These are phyloP conservation scores for Chionographis japonica DNA, from an alignment of 106 monocot genomes.

Conservation along the genomic window DNA sequence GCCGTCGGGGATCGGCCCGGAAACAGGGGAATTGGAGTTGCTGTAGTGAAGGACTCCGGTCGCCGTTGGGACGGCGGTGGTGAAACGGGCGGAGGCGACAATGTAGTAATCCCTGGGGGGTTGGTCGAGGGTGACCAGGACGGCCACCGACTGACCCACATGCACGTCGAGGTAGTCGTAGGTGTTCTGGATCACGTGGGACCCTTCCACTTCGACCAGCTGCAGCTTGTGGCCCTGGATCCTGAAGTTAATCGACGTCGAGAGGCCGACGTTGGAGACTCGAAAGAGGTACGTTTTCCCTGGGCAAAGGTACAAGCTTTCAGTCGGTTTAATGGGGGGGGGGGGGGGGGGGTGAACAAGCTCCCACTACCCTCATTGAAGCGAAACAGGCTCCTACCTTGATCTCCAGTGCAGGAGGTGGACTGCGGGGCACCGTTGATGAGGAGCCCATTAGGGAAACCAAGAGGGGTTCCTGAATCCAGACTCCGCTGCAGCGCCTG, in stretches of 20 bases:
- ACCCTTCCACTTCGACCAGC: conserved; percentile 83
- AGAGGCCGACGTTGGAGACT: conserved; percentile 80
- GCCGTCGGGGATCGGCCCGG: conserved; percentile 45
- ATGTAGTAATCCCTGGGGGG: conserved; percentile 68
- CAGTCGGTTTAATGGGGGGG: no score
- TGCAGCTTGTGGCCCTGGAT: conserved; percentile 71
- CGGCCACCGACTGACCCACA: conserved; percentile 66
- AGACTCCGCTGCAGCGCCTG: conserved; percentile 58
- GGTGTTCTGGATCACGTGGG: conserved; percentile 64
- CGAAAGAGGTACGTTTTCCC: conserved; percentile 85
- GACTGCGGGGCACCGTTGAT: conserved; percentile 57
- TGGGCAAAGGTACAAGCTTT: conserved; percentile 8
- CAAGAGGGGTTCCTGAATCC: conserved; percentile 50
- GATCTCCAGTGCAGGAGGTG: conserved; percentile 55
- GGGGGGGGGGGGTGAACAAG: no score
- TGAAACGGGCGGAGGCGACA: conserved; percentile 70
- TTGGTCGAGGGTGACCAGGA: conserved; percentile 74
- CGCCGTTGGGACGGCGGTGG: conserved; percentile 20
- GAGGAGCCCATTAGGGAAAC: conserved; percentile 74
- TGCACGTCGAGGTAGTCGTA: conserved; percentile 87
- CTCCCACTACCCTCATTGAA: no score
- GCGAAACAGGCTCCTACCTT: conserved; percentile 30
- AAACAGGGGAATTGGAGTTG: conserved; percentile 42
- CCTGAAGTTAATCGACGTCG: conserved; percentile 76
- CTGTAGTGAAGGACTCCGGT: conserved; percentile 68